These are phyloP conservation scores for Alternaria panax DNA, from an alignment of 2,329 filamentous ascomycete species.

Conservation along the genomic window DNA sequence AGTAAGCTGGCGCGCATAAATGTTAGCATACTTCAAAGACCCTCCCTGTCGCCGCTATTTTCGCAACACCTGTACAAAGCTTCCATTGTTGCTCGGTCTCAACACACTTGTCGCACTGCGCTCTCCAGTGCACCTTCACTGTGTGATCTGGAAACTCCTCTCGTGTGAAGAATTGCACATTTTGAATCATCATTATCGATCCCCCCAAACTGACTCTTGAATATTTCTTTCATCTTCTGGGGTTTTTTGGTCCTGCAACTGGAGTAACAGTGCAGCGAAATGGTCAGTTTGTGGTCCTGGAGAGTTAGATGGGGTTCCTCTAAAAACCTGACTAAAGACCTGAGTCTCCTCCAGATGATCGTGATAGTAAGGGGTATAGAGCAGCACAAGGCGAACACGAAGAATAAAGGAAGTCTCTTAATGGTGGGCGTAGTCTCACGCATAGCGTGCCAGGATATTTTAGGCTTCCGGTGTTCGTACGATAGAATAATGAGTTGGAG, in stretches of 20 bases:
- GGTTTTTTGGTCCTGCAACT: not conserved
- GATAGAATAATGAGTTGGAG: not conserved
- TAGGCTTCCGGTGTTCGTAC: not conserved
- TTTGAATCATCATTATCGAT: not conserved
- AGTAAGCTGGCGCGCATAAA: not conserved
- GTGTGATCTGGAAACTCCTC: not conserved
- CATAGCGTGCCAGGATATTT: not conserved
- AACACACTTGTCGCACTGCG: not conserved
- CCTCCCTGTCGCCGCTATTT: not conserved
- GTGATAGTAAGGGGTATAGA: too few species aligned
- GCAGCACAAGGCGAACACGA: rapidly evolving
- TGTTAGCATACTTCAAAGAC: not conserved
- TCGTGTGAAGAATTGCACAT: not conserved
- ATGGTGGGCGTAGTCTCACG: not conserved
- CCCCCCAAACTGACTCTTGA: too few species aligned
- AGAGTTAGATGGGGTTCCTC: not conserved
- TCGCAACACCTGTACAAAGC: not conserved
- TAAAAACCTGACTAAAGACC: not conserved
- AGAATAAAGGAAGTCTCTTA: not conserved
- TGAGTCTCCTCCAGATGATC: not conserved
- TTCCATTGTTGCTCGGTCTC: not conserved
- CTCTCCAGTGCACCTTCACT: not conserved
- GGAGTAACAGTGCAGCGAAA: not conserved
- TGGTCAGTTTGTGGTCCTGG: not conserved
- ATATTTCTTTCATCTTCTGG: too few species aligned